Evolutionary conservation across 495 filamentous ascomycete species (phyloP).

Genomic region (Venustampulla echinocandica): DNA sequence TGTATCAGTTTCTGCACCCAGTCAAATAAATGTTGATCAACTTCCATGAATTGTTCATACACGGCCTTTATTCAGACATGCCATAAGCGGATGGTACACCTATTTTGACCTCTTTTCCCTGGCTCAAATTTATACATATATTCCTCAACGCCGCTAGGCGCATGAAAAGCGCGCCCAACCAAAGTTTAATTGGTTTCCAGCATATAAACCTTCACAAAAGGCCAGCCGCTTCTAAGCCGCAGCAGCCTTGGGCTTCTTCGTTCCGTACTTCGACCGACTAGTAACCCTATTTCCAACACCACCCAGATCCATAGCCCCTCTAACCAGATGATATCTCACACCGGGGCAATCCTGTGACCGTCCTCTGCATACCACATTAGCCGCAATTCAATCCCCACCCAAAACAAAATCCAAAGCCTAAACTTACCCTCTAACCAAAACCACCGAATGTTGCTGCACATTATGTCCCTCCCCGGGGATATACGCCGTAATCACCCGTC

Average conservation of each 20-base stretch:
- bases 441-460: conserved; percentile 96
- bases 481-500: conserved; percentile 78
- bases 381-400: neutral
- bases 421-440: conserved; percentile 66
- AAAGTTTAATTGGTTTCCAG: too few species aligned
- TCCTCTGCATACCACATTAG: conserved; percentile 35
- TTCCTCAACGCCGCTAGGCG: too few species aligned
- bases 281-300: conserved; percentile 79
- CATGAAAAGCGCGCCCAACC: too few species aligned
- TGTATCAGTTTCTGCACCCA: too few species aligned
- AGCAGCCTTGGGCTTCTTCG: conserved; percentile 90
- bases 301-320: conserved; percentile 90
- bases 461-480: conserved; percentile 98
- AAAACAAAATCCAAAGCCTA: neutral
- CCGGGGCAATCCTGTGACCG: conserved; percentile 94
- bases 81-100: too few species aligned
- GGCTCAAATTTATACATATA: too few species aligned
- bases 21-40: too few species aligned
- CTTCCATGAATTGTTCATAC: too few species aligned
- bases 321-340: conserved; percentile 89
- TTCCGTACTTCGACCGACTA: conserved; percentile 91
- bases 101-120: too few species aligned
- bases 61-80: too few species aligned
- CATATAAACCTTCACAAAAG: too few species aligned
- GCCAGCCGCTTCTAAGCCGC: conserved; percentile 10